Base-by-base conservation (phyloP, 2,329 filamentous ascomycete genomes). In the Penicillium sumatraense region DNA sequence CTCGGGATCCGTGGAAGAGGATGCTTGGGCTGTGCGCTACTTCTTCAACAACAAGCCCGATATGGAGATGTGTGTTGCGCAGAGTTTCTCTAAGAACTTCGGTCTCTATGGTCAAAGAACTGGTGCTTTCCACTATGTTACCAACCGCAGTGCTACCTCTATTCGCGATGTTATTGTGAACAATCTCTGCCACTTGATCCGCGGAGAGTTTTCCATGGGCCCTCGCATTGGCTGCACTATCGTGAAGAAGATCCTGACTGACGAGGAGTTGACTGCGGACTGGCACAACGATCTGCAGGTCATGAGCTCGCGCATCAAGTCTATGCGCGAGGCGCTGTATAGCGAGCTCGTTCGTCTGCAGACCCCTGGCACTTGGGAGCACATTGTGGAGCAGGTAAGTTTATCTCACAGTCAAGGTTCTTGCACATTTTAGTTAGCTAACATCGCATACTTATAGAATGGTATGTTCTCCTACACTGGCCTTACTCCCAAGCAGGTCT, bases 41-140 rank as follows among this genome's bases (percentile, higher is more conserved):
- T 97, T 98, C 72, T 83, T 96, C 66, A 89, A 93, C 72, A 86
- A 93, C 75, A 71, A 73, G 61, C 70, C 70, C 0, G 92, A 93
- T 77, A 95, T 96, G 59, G 83, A 86, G 64, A 78, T 82, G 48
- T 80, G 80, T 36, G 76, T 86, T 10, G 83, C 81, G 42, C 77
- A 84, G 69, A 86, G 83, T 3, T 86, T 86, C 66, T 82, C 84
- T 16, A 86, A 87, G 73, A 84, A 80, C 68, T 82, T 85, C 72
- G 95, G 95, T 62, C 85, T 99, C 23, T 98, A 99, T 72, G 93
- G 93, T 68, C 91, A 98, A 83, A 91, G 93, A 63, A 91, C 92
- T 35, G 93, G 95, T 56, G 93, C 90, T 78, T 96, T 97, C 84
- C 93, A 98, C 80, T 72, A 76, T 50, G 70, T 77, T 18, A 66